phyloP scores from a whole-genome alignment of 2,329 filamentous ascomycete genomes.

The Myriosclerotinia duriaeana region DNA sequence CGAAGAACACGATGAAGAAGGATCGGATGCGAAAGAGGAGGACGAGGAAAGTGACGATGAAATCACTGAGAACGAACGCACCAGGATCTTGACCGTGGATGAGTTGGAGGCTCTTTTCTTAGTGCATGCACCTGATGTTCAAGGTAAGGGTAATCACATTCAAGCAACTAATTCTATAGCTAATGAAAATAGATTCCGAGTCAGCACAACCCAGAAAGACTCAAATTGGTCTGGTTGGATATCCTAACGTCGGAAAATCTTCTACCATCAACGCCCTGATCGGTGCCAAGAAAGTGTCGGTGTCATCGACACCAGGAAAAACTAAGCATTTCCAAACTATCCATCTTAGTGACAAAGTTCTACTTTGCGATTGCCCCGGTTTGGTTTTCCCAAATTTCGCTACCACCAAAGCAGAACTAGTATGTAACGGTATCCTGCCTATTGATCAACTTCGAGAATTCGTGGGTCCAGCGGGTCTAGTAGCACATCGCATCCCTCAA shows the following conservation, averaged over 20 bases:
- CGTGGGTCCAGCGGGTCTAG: constrained; percentile 79
- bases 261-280: constrained; percentile 99
- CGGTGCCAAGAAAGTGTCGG: constrained; percentile 96
- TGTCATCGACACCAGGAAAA: constrained; percentile 95
- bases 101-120: constrained; percentile 90
- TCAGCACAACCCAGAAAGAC: constrained; percentile 62
- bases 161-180: constrained; percentile 23
- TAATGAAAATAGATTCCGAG: constrained; percentile 44
- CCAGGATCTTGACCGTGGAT: constrained; percentile 84
- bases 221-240: constrained; percentile 90
- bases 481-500: constrained; percentile 82
- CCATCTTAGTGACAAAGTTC: constrained; percentile 82
- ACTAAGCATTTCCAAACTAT: constrained; percentile 99
- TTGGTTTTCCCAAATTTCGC: constrained; percentile 98
- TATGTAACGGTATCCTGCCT: constrained; percentile 90
- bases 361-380: constrained; percentile 97
- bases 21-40: constrained; percentile 36
- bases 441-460: constrained; percentile 96
- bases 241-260: constrained; percentile 98
- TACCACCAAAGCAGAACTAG: constrained; percentile 91
- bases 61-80: constrained; percentile 48
- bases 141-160: constrained; percentile 45
- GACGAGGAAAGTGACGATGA: constrained; percentile 40
- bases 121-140: constrained; percentile 63
- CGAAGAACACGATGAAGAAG: constrained; percentile 34